Conservation (phyloP, 192 early-diverging fungal species). For the Cladochytrium replicatum region DNA sequence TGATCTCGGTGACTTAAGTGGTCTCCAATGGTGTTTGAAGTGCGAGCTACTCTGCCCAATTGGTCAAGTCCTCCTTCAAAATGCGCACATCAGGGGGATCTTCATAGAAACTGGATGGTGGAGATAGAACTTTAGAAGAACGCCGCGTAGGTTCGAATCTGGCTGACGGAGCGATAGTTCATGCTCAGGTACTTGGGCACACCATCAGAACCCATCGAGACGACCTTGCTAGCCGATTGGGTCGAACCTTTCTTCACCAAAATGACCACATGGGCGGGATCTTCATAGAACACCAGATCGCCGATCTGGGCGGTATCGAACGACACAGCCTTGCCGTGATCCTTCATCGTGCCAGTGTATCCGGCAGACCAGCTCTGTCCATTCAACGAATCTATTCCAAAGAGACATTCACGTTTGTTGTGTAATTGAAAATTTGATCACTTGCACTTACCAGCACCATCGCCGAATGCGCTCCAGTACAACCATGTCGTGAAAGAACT, state of each 20-base stretch:
- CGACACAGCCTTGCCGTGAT: slow-evolving; percentile 10
- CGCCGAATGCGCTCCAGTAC: slow-evolving; percentile 12
- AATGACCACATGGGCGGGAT: slow-evolving; percentile 9
- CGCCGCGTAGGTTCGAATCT: not conserved
- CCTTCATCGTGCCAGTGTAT: slow-evolving; percentile 11
- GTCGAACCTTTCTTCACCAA: slow-evolving; percentile 5
- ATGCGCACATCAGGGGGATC: too few relatives aligned
- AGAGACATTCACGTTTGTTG: not conserved
- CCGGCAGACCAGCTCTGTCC: slow-evolving; percentile 7
- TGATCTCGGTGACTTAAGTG: too few relatives aligned
- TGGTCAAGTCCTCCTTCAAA: too few relatives aligned
- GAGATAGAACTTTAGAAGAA: too few relatives aligned
- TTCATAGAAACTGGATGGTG: too few relatives aligned
- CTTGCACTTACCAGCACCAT: slow-evolving; percentile 6
- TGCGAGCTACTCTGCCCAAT: too few relatives aligned
- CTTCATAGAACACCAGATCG: slow-evolving; percentile 9
- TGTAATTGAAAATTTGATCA: too few relatives aligned
- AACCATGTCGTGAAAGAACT: slow-evolving; percentile 10
- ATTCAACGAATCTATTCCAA: slow-evolving; percentile 4
- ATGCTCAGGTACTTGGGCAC: slow-evolving; percentile 2
- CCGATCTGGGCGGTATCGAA: slow-evolving; percentile 2
- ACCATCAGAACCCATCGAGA: slow-evolving; percentile 2
- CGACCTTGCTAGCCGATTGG: slow-evolving; percentile 3
- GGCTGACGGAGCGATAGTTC: not conserved
- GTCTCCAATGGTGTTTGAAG: too few relatives aligned